These are phyloP conservation scores for Debaryomyces hansenii DNA, from an alignment of 805 yeast genomes.

Conservation along the genomic window DNA sequence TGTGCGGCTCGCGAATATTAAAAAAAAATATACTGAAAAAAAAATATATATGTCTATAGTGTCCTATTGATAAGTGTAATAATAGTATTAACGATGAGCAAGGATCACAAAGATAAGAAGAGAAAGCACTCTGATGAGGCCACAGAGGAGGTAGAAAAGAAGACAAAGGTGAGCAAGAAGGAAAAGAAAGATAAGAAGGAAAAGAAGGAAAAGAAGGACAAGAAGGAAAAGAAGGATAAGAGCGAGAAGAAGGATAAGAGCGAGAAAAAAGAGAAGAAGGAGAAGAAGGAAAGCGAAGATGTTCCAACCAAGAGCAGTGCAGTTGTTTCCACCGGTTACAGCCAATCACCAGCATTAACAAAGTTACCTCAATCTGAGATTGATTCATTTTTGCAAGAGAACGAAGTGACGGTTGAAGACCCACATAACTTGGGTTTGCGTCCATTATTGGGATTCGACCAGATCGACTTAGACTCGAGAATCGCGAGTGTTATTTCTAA, in stretches of 20 bases:
- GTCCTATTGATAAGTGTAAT: background rate
- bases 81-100: conserved; percentile 9
- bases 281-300: conserved; percentile 23
- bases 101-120: conserved; percentile 19
- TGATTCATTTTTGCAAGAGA: conserved; percentile 60
- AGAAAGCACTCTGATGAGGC: conserved; percentile 18
- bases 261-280: conserved; percentile 27
- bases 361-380: conserved; percentile 53
- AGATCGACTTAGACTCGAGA: conserved; percentile 52
- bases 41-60: background rate
- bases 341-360: conserved; percentile 40
- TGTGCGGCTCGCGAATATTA: conserved; percentile 5
- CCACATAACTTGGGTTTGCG: conserved; percentile 50
- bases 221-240: conserved; percentile 19
- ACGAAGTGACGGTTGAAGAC: conserved; percentile 82
- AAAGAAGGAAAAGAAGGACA: conserved; percentile 20
- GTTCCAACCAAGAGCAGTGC: background rate
- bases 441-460: conserved; percentile 70
- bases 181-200: conserved; percentile 25
- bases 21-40: background rate
- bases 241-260: conserved; percentile 17
- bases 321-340: conserved; percentile 17
- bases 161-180: conserved; percentile 38
- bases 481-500: conserved; percentile 62
- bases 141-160: conserved; percentile 32